phyloP scores from a whole-genome alignment of 768 basidiomycete genomes.

The Hygrocybe coccinea region DNA sequence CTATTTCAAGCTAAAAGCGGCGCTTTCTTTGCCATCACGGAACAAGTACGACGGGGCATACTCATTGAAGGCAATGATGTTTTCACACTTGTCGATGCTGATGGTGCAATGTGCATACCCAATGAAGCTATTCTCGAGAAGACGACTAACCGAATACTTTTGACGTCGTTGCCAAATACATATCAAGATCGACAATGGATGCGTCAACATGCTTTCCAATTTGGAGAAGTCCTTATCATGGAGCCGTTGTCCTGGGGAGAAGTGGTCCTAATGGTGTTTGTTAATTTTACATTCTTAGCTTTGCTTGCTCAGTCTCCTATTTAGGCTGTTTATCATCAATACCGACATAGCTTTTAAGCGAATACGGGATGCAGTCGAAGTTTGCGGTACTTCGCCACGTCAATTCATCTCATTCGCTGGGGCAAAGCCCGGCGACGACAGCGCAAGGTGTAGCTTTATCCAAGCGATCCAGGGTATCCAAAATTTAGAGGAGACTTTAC shows the following conservation, averaged over 20 bases:
- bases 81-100: constrained; percentile 10
- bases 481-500: constrained; percentile 4
- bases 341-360: constrained; percentile 7
- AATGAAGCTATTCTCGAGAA: neutral
- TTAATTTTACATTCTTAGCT: constrained; percentile 5
- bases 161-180: neutral
- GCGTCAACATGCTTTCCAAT: neutral
- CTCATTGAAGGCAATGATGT: neutral
- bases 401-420: constrained; percentile 5
- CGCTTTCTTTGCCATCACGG: constrained; percentile 5
- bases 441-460: neutral
- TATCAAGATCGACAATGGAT: constrained; percentile 8
- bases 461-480: constrained; percentile 1
- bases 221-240: neutral
- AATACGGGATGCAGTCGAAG: neutral
- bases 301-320: constrained; percentile 1
- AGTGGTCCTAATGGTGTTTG: neutral
- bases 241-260: constrained; percentile 9
- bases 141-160: constrained; percentile 1
- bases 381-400: constrained; percentile 10
- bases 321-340: constrained; percentile 4
- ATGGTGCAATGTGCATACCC: neutral
- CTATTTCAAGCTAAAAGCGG: constrained; percentile 9
- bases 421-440: neutral
- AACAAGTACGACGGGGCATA: neutral